Evolutionary conservation across 2,329 filamentous ascomycete genomes (phyloP).

Genomic region (Dactylellina parvicollis): DNA sequence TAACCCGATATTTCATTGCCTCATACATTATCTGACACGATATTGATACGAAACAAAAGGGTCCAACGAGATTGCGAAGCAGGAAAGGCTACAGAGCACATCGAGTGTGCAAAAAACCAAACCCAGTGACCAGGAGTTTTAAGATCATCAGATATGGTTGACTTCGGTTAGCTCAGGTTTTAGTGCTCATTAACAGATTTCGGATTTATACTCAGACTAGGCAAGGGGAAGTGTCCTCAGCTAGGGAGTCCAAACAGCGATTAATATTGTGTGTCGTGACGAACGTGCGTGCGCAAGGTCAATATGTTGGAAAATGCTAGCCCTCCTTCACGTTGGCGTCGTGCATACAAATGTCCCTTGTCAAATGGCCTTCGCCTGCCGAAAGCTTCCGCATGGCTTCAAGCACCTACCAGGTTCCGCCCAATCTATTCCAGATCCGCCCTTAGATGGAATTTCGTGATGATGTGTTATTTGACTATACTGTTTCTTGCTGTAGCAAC

Average conservation of each 20-base stretch:
- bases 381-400: constrained; percentile 51
- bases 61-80: constrained; percentile 13
- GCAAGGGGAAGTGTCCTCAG: constrained; percentile 34
- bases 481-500: constrained; percentile 26
- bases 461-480: constrained; percentile 42
- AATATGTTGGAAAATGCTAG: constrained; percentile 24
- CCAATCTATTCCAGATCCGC: constrained; percentile 49
- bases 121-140: constrained; percentile 45
- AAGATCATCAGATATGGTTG: constrained; percentile 52
- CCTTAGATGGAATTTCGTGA: constrained; percentile 30
- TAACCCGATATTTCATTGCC: constrained; percentile 16
- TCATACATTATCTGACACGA: neutral
- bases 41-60: constrained; percentile 29
- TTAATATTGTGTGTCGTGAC: constrained; percentile 39
- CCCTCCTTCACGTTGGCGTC: constrained; percentile 27
- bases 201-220: constrained; percentile 52
- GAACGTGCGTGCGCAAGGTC: constrained; percentile 47
- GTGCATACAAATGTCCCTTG: constrained; percentile 40
- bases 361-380: constrained; percentile 48
- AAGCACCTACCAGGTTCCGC: constrained; percentile 39
- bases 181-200: constrained; percentile 44
- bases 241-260: constrained; percentile 32
- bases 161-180: constrained; percentile 21
- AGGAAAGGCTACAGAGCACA: neutral
- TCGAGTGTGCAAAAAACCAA: constrained; percentile 34